Base-by-base conservation (phyloP, 2,329 filamentous ascomycete genomes). In the Talaromyces amestolkiae region DNA sequence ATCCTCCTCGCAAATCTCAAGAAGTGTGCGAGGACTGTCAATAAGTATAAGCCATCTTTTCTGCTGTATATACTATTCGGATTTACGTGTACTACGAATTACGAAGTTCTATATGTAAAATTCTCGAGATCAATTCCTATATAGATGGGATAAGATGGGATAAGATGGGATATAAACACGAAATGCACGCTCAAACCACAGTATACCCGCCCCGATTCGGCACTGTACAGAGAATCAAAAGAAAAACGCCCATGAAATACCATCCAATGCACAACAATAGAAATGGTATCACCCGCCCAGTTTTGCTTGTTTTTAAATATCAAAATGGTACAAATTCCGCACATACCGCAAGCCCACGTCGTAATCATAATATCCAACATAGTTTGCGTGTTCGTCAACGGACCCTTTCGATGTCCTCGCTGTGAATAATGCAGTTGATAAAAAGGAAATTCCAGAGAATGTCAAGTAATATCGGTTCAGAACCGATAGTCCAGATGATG, bases 1-100 rank as follows among this genome's bases (percentile, higher is more conserved):
- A 83, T 5, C 71, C 35, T 61, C 19, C 65, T 64, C 47, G 27
- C 24, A 45, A 69, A 31, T 62, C 63, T 35, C 60, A 67, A 47
- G 67, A 68, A 15, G 67, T 66, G 33, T 75, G 73, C 65, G 69
- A 74, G 65, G 72, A 75, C 67, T 74, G 73, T 67, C 68, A 69
- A 58, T 72, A 64, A 65, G 22, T 24, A 31, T 17, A 17, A 24
- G 15, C 5, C 10, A 22, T 37, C 27, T 24, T 13, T 39, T 56
- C 53, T 53, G 27, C n/a, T 56, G n/a, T 39, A 56, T 11, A 56
- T 22, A 24, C 3, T 39, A 9, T 2, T 15, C 31, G n/a, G 19
- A n/a, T 13, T n/a, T 3, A 51, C 19, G 13, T 51, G 0, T 17
- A 33, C 24, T 53, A 54, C 31, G 31, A 35, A 19, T 15, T 4